Evolutionary conservation across 1,284 basidiomycete species (phyloP), one percentile per base, ranked within the genome.

Genomic region (Moesziomyces parantarcticus): DNA sequence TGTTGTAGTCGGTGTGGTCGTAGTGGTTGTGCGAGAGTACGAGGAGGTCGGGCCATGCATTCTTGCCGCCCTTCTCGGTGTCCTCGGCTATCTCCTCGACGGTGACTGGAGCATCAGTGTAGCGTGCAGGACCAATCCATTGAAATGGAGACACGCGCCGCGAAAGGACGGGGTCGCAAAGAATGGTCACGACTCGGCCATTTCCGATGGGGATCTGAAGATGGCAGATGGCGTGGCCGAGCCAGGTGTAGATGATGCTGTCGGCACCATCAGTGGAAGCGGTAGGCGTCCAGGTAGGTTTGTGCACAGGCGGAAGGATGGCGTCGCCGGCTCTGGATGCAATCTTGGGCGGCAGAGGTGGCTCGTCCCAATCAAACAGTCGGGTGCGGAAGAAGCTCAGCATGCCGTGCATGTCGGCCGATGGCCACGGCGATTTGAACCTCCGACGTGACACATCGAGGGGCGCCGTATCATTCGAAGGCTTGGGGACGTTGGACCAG

Each of bases 11-110:
- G 22, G 70, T 68, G 42, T 79, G 77, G 41, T 79, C 77, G 58
- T 79, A 79, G 48, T 79, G 77, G 52, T 78, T 79, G 65, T 78
- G 77, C 29, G 58, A 67, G 44, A 79, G 56, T 34, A 69, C 65
- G 26, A 79, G 49, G 18, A 77, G 55, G 44, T 79, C 67, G 1
- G 76, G 77, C 76, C 76, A 78, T 1, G 66, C 73, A 25, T 62
- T 55, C 20, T 58, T 62, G 50, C 58, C 68, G 13, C 53, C 46
- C 20, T 41, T 43, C 7, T 57, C 50, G 32, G 61, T 58, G 14
- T 56, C 73, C 1, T 39, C 23, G 22, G 57, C 60, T 36, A 79
- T 74, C 26, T 63, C 63, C n/a, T 57, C 52, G 3, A 78, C 68
- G 34, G 59, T 64, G 34, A 77, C 76, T 5, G 76, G 76, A 1